phyloP scores from a whole-genome alignment of 140 eudicot species.

The Stevia rebaudiana region DNA sequence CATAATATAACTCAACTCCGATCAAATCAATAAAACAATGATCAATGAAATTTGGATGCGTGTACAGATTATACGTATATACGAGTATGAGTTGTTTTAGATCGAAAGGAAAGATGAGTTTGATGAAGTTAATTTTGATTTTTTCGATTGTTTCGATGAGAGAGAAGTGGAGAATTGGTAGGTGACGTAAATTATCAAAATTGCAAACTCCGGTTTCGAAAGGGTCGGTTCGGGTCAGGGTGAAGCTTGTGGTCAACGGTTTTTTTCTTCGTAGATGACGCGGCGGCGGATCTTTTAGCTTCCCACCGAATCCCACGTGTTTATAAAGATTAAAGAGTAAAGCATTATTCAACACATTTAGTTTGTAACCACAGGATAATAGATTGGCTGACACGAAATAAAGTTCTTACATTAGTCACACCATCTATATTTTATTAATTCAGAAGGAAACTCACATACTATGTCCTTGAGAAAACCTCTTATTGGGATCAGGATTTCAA shows the following conservation, averaged over 20 bases:
- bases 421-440: no score
- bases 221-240: constrained; percentile 16
- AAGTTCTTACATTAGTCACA: no score
- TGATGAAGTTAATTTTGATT: constrained; percentile 3
- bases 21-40: constrained; percentile 11
- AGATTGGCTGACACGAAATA: no score
- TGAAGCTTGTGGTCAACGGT: background rate
- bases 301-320: no score
- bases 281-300: background rate
- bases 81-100: constrained; percentile 15
- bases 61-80: constrained; percentile 8
- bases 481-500: no score
- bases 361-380: no score
- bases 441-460: no score
- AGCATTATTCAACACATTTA: no score
- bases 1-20: constrained; percentile 34
- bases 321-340: no score
- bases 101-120: constrained; percentile 14
- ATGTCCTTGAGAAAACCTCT: no score
- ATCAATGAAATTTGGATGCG: background rate
- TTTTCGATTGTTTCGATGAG: constrained; percentile 16
- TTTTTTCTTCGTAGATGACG: background rate
- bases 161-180: constrained; percentile 15
- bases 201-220: constrained; percentile 11
- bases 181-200: constrained; percentile 21